Base-by-base conservation (phyloP, 1,284 basidiomycete genomes). In the Cryptococcus sp. region DNA sequence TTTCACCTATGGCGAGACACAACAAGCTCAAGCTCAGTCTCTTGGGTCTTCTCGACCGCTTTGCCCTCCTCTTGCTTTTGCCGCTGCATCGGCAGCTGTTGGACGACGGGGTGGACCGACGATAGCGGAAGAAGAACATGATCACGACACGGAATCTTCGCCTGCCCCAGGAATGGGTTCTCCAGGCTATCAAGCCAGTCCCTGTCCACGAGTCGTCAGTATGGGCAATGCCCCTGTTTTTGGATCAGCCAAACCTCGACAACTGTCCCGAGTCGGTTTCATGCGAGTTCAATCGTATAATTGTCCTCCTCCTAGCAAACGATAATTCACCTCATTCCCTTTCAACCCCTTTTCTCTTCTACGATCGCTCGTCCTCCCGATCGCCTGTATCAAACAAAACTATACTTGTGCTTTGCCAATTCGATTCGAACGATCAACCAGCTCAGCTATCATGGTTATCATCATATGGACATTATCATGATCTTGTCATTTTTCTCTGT, bases 1-100 rank as follows among this genome's bases (percentile, higher is more conserved):
- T 0, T 94, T 90, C 69, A 86, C 90, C 1, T 92, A 89, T 67
- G 90, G 90, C 34, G 90, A 93, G 46, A 58, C 59, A 31, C 65
- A 63, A 43, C 48, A 62, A 31, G 50, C 31, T 10, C 37, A 41
- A 14, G 13, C 52, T 5, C 11, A 58, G 8, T 43, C 52, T 8
- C 50, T 49, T 34, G 38, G 58, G 38, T 58, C 61, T 14, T 57
- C 60, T n/a, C 49, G 58, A 4, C 67, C 60, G 11, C 65, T 64
- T 4, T 73, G 68, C 53, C 70, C 69, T 1, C 68, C 69, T 34
- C 52, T 74, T 10, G 70, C 70, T 5, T 72, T 76, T 50, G 74
- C 71, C 32, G 71, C 74, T 7, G 70, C 68, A 3, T 68, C 70
- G 3, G 68, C 63, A 2, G 70, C 71, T 5, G 57, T 63, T 3